Evolutionary conservation across 164 flowering plant species (phyloP).

Genomic region (Paratinospora sagittata): DNA sequence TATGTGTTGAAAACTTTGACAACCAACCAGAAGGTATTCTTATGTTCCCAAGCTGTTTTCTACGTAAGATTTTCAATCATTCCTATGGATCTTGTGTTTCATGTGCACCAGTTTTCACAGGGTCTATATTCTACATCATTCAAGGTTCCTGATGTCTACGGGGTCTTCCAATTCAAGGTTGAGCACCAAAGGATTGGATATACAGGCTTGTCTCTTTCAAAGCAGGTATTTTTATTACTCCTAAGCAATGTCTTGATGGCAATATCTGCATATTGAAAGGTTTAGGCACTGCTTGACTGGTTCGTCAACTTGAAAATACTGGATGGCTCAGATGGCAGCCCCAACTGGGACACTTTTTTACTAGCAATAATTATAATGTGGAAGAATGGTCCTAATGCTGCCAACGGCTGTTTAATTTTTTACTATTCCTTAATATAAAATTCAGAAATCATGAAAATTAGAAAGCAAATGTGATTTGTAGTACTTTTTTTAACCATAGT

Average conservation of each 20-base stretch:
- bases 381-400: neutral
- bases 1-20: constrained; percentile 84
- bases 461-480: neutral
- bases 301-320: too few species aligned
- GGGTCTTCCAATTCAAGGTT: constrained; percentile 97
- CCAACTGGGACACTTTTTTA: neutral
- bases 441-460: neutral
- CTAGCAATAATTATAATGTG: neutral
- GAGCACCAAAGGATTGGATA: constrained; percentile 92
- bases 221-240: constrained; percentile 52
- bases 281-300: neutral
- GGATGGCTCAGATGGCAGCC: too few species aligned
- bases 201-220: constrained; percentile 72
- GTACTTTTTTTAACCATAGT: too few species aligned
- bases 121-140: constrained; percentile 69
- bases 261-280: neutral
- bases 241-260: neutral
- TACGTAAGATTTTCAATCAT: neutral
- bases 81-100: neutral
- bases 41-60: neutral
- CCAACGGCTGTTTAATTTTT: neutral
- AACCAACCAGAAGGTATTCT: constrained; percentile 64
- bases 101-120: constrained; percentile 36
- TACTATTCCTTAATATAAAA: neutral
- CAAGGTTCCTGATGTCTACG: constrained; percentile 98